A percentile compares a stretch with the other conserved stretches of the same genome.
phyloP scores from a whole-genome alignment of 805 yeast species.

The Metschnikowia kofuensis region DNA sequence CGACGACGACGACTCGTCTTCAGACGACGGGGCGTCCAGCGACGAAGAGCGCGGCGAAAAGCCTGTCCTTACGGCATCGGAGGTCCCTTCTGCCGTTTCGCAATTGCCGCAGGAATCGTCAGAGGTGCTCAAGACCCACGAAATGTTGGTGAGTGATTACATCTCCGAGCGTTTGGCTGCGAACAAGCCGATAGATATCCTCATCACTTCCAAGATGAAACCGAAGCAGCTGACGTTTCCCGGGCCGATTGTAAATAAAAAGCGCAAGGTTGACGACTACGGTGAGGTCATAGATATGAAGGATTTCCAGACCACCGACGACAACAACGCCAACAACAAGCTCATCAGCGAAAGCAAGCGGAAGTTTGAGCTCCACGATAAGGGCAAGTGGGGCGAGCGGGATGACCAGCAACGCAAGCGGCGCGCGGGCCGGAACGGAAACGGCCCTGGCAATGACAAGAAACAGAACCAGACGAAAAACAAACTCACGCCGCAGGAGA shows the following conservation, averaged over 20 bases:
- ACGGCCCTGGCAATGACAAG: slow-evolving; percentile 4
- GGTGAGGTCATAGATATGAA: slow-evolving; percentile 72
- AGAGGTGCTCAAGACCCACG: slow-evolving; percentile 38
- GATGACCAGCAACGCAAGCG: slow-evolving; percentile 12
- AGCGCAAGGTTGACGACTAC: slow-evolving; percentile 75
- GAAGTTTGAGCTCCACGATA: slow-evolving; percentile 32
- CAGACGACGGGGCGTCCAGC: slow-evolving; percentile 27
- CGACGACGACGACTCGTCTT: slow-evolving; percentile 25
- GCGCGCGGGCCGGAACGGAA: slow-evolving; percentile 17
- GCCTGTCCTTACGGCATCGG: background rate
- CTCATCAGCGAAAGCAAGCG: slow-evolving; percentile 37
- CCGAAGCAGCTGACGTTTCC: slow-evolving; percentile 74
- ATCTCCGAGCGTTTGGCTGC: slow-evolving; percentile 38
- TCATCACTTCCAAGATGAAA: slow-evolving; percentile 42
- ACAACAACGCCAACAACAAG: slow-evolving; percentile 42
- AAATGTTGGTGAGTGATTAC: slow-evolving; percentile 38
- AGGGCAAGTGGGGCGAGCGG: slow-evolving; percentile 26
- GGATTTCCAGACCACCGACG: slow-evolving; percentile 54
- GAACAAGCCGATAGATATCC: slow-evolving; percentile 53
- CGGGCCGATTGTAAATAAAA: slow-evolving; percentile 45
- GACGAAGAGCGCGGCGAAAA: slow-evolving; percentile 5
- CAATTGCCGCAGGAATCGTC: slow-evolving; percentile 1
- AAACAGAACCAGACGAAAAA: slow-evolving; percentile 16
- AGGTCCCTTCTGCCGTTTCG: background rate
- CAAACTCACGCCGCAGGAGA: slow-evolving; percentile 42